phyloP scores from a whole-genome alignment of 2,329 filamentous ascomycete species.

The Exophiala sp. region DNA sequence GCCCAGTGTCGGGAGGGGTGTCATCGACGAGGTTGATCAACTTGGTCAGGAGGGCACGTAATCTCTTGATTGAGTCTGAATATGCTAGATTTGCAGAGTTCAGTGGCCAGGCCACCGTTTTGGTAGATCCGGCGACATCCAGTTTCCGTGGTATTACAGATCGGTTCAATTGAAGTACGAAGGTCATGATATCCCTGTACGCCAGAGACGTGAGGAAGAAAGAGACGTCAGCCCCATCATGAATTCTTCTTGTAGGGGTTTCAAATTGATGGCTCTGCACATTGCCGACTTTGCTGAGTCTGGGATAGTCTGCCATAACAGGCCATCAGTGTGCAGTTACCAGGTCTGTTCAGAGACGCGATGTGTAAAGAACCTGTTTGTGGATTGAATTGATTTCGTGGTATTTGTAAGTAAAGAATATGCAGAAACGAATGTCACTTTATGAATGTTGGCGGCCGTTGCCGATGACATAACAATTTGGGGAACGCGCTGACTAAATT shows the following conservation, averaged over 20 bases:
- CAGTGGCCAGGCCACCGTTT: conserved; percentile 51
- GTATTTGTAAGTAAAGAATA: neutral
- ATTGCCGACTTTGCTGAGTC: conserved; percentile 8
- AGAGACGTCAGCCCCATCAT: conserved; percentile 76
- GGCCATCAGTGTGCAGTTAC: neutral
- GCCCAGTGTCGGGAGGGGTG: conserved; percentile 78
- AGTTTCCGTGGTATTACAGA: conserved; percentile 71
- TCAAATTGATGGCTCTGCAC: conserved; percentile 55
- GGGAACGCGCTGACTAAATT: too few relatives aligned
- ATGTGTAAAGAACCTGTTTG: neutral
- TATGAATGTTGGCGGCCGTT: neutral
- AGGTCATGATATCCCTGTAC: conserved; percentile 82
- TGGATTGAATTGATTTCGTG: neutral
- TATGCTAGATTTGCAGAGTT: conserved; percentile 42
- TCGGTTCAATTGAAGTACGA: conserved; percentile 85
- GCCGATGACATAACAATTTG: neutral
- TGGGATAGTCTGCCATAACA: conserved; percentile 11
- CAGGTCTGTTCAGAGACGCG: neutral
- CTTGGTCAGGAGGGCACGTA: conserved; percentile 64
- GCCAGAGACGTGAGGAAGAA: conserved; percentile 77
- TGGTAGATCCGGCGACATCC: conserved; percentile 31
- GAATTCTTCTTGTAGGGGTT: conserved; percentile 73
- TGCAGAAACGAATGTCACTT: neutral
- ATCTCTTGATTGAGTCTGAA: conserved; percentile 58
- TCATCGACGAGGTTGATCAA: conserved; percentile 68